Percentiles rank a stretch among this genome's conserved stretches.
Conservation (phyloP, 2,329 filamentous ascomycete species). For the Knoxdaviesia capensis region DNA sequence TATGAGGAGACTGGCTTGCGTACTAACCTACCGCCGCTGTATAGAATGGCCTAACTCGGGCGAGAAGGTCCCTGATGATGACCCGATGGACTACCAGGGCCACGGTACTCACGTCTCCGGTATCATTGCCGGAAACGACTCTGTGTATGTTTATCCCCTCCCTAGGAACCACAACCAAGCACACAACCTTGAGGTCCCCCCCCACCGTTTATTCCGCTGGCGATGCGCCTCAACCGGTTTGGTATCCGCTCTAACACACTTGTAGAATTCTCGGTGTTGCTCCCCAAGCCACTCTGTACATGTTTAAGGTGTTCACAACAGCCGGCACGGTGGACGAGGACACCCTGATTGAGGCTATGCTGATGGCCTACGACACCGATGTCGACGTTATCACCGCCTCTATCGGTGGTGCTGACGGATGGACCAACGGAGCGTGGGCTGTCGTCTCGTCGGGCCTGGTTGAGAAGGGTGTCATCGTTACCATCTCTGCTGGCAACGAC, state of each 20-base stretch:
- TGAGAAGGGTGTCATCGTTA: constrained; percentile 29
- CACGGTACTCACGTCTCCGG: constrained; percentile 17
- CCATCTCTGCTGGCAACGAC: constrained; percentile 29
- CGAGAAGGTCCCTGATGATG: constrained; percentile 1
- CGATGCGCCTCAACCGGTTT: too few relatives aligned
- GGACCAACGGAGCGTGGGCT: constrained; percentile 29
- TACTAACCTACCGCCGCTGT: too few relatives aligned
- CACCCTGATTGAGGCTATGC: constrained; percentile 13
- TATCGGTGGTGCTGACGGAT: constrained; percentile 28
- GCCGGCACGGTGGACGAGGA: constrained; percentile 8
- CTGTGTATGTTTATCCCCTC: too few relatives aligned
- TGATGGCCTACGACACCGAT: constrained; percentile 13
- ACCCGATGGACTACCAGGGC: constrained; percentile 6
- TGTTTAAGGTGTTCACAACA: constrained; percentile 2
- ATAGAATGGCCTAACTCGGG: not conserved
- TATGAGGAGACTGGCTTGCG: too few relatives aligned
- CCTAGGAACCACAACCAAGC: too few relatives aligned
- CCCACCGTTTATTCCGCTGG: too few relatives aligned
- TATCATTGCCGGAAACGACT: constrained; percentile 7
- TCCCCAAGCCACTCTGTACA: constrained; percentile 7
- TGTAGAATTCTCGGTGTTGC: constrained; percentile 15
- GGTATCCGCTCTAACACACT: constrained; percentile 12
- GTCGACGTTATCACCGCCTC: constrained; percentile 34
- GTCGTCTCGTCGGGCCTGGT: constrained; percentile 30
- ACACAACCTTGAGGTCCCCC: too few relatives aligned